Percentiles rank a stretch among this genome's conserved stretches.
Conservation (phyloP, 75 land plant species). For the Selaginella tamariscina region DNA sequence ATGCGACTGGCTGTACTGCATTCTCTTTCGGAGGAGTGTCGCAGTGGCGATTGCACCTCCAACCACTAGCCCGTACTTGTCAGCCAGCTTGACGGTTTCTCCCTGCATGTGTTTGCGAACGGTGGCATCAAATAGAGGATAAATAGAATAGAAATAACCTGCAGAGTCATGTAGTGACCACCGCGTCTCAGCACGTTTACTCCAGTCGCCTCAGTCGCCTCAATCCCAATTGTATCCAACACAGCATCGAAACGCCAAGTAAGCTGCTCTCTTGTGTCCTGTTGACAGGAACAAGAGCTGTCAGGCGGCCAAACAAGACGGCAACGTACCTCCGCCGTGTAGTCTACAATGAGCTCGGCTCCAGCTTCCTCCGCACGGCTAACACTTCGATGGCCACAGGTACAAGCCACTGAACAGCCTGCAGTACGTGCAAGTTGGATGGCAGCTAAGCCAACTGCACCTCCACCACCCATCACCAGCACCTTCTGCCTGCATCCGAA, state of each 20-base stretch:
- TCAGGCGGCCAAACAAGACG: background rate
- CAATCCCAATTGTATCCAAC: constrained; percentile 74
- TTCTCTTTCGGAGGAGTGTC: constrained; percentile 54
- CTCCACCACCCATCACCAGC: constrained; percentile 83
- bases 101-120: constrained; percentile 36
- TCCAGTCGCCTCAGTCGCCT: constrained; percentile 76
- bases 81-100: constrained; percentile 66
- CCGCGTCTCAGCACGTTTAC: constrained; percentile 61
- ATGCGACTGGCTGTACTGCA: constrained; percentile 63
- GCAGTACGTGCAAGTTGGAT: constrained; percentile 65
- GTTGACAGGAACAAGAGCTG: background rate
- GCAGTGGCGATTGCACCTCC: constrained; percentile 70
- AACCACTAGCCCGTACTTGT: constrained; percentile 61
- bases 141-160: constrained; percentile 32
- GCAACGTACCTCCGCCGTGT: constrained; percentile 48
- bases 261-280: constrained; percentile 50
- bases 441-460: constrained; percentile 88
- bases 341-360: constrained; percentile 80
- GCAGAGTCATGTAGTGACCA: constrained; percentile 89
- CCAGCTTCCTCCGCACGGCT: constrained; percentile 59
- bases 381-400: constrained; percentile 72
- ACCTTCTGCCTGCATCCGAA: constrained; percentile 50
- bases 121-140: background rate
- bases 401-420: constrained; percentile 60
- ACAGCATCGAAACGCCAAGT: constrained; percentile 81